phyloP scores from a whole-genome alignment of 2,329 filamentous ascomycete species.

The Akanthomyces muscarius region DNA sequence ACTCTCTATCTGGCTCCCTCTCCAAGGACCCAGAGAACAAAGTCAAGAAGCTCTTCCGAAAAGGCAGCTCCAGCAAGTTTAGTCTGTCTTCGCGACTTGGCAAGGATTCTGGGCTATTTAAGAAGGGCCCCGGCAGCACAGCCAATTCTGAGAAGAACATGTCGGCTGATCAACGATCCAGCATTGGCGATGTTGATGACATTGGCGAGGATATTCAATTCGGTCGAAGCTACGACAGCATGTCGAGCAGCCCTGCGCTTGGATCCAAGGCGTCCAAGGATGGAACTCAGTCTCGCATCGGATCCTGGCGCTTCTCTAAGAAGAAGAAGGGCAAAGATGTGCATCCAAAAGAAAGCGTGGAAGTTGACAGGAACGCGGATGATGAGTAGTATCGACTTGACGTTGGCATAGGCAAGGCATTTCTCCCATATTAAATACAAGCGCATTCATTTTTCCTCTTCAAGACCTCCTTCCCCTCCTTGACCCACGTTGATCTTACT shows the following conservation, averaged over 20 bases:
- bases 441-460: not conserved
- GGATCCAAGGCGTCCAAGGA: constrained; percentile 47
- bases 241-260: constrained; percentile 53
- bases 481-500: too few species aligned
- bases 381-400: constrained; percentile 23
- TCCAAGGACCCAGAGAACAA: constrained; percentile 53
- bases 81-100: constrained; percentile 54
- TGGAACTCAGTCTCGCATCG: constrained; percentile 46
- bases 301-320: constrained; percentile 53
- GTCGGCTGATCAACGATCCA: constrained; percentile 51
- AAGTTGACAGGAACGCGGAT: constrained; percentile 41
- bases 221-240: constrained; percentile 53
- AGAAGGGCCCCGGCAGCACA: constrained; percentile 56
- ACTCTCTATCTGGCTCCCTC: constrained; percentile 34
- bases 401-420: not conserved
- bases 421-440: not conserved
- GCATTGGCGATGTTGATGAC: constrained; percentile 54
- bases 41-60: constrained; percentile 58
- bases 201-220: constrained; percentile 43
- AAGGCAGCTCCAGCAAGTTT: constrained; percentile 64
- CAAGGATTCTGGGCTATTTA: constrained; percentile 53
- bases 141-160: constrained; percentile 55
- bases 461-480: not conserved
- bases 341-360: constrained; percentile 45
- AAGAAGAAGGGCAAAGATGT: constrained; percentile 56